Evolutionary conservation across 495 filamentous ascomycete genomes (phyloP).

Genomic region (Margaritispora aquatica): DNA sequence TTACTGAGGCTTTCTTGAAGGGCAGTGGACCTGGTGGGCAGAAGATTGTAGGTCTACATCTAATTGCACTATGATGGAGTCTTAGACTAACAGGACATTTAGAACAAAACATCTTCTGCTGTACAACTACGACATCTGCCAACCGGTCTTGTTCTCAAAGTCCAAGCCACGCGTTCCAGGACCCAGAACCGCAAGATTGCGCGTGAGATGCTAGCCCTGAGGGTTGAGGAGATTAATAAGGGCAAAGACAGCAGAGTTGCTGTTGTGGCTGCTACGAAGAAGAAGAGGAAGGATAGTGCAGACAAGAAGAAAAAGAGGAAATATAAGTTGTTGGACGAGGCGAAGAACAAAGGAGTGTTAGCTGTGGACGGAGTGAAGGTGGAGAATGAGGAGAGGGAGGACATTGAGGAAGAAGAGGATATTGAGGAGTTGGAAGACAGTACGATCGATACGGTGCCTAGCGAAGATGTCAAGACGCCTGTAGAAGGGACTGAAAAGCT

Average conservation of each 20-base stretch:
- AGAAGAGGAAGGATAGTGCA: conserved; percentile 40
- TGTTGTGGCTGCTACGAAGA: conserved; percentile 35
- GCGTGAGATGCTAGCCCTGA: conserved; percentile 66
- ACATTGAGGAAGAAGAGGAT: too few species aligned
- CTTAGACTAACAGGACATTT: too few species aligned
- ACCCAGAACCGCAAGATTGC: conserved; percentile 87
- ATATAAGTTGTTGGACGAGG: conserved; percentile 41
- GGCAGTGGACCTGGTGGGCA: conserved; percentile 92
- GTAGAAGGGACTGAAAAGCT: background rate
- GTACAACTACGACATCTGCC: conserved; percentile 89
- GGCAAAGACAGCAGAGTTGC: conserved; percentile 37
- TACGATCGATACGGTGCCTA: background rate
- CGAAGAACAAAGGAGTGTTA: conserved; percentile 17
- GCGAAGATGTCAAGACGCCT: background rate
- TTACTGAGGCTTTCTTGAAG: conserved; percentile 81
- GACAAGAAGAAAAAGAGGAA: conserved; percentile 44
- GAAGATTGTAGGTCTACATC: conserved; percentile 63
- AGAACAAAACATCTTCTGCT: conserved; percentile 97
- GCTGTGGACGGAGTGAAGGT: background rate
- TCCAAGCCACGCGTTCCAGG: conserved; percentile 81
- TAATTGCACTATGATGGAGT: too few species aligned
- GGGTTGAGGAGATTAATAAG: conserved; percentile 59
- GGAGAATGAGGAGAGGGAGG: background rate
- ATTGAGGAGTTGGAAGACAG: too few species aligned
- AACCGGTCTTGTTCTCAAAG: conserved; percentile 86